These are phyloP conservation scores for Nothopassalora personata DNA, from an alignment of 2,329 filamentous ascomycete genomes.

Conservation along the genomic window DNA sequence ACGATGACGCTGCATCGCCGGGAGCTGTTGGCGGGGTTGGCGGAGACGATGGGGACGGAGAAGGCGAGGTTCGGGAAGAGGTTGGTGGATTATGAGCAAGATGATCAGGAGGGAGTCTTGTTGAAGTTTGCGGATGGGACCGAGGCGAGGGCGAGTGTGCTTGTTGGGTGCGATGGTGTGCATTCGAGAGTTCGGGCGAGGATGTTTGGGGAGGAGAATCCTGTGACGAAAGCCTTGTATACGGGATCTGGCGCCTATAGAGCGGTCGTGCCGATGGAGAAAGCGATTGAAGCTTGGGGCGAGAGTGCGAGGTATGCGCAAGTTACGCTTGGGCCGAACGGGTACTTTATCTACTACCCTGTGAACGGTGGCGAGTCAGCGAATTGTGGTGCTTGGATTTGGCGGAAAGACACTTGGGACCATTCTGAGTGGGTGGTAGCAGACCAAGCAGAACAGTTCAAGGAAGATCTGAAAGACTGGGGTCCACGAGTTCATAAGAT, in stretches of 20 bases:
- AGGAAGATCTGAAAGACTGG: slow-evolving; percentile 40
- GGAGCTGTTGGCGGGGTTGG: slow-evolving; percentile 40
- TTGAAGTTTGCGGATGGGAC: slow-evolving; percentile 44
- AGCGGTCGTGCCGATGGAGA: slow-evolving; percentile 54
- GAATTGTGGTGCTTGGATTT: slow-evolving; percentile 50
- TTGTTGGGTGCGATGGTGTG: slow-evolving; percentile 61
- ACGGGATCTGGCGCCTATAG: slow-evolving; percentile 57
- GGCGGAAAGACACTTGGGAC: slow-evolving; percentile 34
- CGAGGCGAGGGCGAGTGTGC: slow-evolving; percentile 40
- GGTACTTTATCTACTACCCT: slow-evolving; percentile 58
- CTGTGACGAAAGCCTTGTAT: slow-evolving; percentile 46
- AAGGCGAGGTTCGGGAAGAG: slow-evolving; percentile 19
- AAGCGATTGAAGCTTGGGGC: slow-evolving; percentile 37
- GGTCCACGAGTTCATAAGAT: slow-evolving; percentile 37
- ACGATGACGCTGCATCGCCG: slow-evolving; percentile 35
- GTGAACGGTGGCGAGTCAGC: slow-evolving; percentile 53
- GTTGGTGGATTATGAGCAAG: slow-evolving; percentile 8
- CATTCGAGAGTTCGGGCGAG: slow-evolving; percentile 51
- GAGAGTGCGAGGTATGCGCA: slow-evolving; percentile 22
- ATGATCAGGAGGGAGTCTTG: slow-evolving; percentile 22
- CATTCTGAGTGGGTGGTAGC: slow-evolving; percentile 37
- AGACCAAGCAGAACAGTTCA: slow-evolving; percentile 38
- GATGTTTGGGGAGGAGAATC: slow-evolving; percentile 47
- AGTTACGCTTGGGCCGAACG: slow-evolving; percentile 44
- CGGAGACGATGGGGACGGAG: slow-evolving; percentile 32